A percentile compares a stretch with the other conserved stretches of the same genome.
Evolutionary conservation across 2,329 filamentous ascomycete species (phyloP).

Genomic region (Rutstroemia sydowiana): DNA sequence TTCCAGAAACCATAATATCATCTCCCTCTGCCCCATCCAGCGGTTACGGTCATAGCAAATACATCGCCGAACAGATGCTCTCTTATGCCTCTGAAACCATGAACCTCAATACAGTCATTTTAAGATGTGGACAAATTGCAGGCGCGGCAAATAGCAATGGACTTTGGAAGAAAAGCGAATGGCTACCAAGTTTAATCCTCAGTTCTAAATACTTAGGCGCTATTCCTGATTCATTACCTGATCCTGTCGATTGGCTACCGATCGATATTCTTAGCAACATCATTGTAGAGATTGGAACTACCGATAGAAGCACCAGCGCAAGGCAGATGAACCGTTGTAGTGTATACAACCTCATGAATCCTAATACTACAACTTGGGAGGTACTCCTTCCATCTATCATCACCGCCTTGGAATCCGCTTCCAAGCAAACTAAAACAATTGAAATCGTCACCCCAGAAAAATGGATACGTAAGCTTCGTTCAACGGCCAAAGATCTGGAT

Average conservation of each 20-base stretch:
- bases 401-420: no score
- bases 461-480: not conserved
- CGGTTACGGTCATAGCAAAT: slow-evolving; percentile 22
- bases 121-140: slow-evolving; percentile 42
- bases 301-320: not conserved
- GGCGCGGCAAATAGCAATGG: slow-evolving; percentile 35
- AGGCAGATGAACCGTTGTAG: not conserved
- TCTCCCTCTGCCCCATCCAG: slow-evolving; percentile 28
- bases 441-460: not conserved
- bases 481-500: not conserved
- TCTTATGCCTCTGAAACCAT: slow-evolving; percentile 25
- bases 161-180: slow-evolving; percentile 49
- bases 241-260: slow-evolving; percentile 38
- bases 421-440: no score
- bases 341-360: not conserved
- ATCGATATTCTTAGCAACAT: slow-evolving; percentile 35
- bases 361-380: not conserved
- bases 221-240: slow-evolving; percentile 32
- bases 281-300: slow-evolving; percentile 28
- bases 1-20: not conserved
- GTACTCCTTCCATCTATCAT: not conserved
- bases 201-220: slow-evolving; percentile 32
- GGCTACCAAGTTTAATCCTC: slow-evolving; percentile 42
- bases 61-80: slow-evolving; percentile 31
- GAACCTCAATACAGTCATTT: slow-evolving; percentile 14